Percentiles rank a stretch among this genome's conserved stretches.
Conservation (phyloP, 1,284 basidiomycete species). For the Earliella scabrosa region DNA sequence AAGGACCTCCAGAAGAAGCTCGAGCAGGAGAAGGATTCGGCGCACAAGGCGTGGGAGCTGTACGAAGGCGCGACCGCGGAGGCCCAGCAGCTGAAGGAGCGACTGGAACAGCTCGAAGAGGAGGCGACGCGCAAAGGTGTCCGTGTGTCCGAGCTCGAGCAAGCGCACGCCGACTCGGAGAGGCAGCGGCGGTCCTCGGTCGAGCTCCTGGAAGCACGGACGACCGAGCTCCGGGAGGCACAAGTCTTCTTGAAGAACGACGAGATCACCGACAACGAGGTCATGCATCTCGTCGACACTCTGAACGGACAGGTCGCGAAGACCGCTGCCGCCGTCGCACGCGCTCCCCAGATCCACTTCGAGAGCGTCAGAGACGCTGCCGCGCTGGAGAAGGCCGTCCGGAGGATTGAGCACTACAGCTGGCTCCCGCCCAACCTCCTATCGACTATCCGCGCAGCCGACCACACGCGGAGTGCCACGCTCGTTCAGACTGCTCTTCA, state of each 20-base stretch:
- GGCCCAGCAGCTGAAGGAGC: neutral
- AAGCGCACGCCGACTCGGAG: neutral
- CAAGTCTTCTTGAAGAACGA: slow-evolving; percentile 29
- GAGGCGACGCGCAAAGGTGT: neutral
- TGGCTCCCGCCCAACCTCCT: slow-evolving; percentile 43
- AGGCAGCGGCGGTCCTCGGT: neutral
- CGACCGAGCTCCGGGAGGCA: slow-evolving; percentile 28
- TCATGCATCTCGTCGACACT: slow-evolving; percentile 20
- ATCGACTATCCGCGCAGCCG: slow-evolving; percentile 37
- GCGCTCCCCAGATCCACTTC: slow-evolving; percentile 9
- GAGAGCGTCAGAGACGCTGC: neutral
- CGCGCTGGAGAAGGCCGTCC: neutral
- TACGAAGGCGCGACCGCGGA: neutral
- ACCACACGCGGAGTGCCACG: slow-evolving; percentile 46
- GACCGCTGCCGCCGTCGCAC: slow-evolving; percentile 21
- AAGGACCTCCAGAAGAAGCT: slow-evolving; percentile 1
- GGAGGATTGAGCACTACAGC: slow-evolving; percentile 32
- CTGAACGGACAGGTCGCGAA: slow-evolving; percentile 29
- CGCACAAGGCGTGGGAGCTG: slow-evolving; percentile 4
- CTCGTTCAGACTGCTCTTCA: slow-evolving; percentile 57
- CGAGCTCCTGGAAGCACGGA: slow-evolving; percentile 21
- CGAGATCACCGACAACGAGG: slow-evolving; percentile 27
- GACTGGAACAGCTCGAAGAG: slow-evolving; percentile 1
- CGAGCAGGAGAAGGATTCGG: neutral
- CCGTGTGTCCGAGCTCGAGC: slow-evolving; percentile 2